Conservation (phyloP, 139 green algal genomes). For the Edaphochlamys debaryana region DNA sequence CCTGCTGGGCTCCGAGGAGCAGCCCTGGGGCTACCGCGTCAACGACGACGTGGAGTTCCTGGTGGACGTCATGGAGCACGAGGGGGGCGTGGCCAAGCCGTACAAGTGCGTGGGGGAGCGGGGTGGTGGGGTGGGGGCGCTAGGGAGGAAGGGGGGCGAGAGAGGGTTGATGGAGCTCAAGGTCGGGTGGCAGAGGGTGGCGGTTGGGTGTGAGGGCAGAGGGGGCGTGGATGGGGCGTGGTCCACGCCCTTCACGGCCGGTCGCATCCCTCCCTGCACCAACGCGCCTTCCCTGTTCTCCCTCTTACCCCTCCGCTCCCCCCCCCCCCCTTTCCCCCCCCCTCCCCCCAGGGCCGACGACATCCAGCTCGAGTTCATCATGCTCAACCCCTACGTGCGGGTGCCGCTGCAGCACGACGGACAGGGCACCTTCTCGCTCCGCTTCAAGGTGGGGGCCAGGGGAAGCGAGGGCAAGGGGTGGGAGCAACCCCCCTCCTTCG, state of each 20-base stretch:
- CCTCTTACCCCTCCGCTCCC: too few species aligned
- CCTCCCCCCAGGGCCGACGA: constrained; percentile 71
- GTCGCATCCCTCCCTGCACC: too few species aligned
- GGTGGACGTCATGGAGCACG: constrained; percentile 78
- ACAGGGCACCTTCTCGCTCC: constrained; percentile 64
- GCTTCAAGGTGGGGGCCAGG: constrained; percentile 42
- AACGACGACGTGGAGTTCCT: constrained; percentile 75
- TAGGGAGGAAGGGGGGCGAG: too few species aligned
- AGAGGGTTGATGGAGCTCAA: too few species aligned
- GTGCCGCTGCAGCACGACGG: constrained; percentile 73
- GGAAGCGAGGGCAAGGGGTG: too few species aligned
- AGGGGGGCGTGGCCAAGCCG: constrained; percentile 62
- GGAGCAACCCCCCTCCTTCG: too few species aligned
- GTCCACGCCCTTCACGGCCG: too few species aligned
- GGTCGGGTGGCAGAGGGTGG: too few species aligned
- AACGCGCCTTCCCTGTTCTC: too few species aligned
- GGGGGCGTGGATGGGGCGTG: too few species aligned
- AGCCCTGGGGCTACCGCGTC: constrained; percentile 57
- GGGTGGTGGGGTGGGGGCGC: neutral
- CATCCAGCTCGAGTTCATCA: constrained; percentile 94
- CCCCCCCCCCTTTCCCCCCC: neutral
- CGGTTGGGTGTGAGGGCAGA: too few species aligned
- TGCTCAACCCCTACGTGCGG: constrained; percentile 95
- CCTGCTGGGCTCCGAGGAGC: constrained; percentile 38
- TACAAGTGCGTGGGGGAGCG: constrained; percentile 62